Conservation (phyloP, 2,329 filamentous ascomycete genomes). For the Aureobasidium sp. region DNA sequence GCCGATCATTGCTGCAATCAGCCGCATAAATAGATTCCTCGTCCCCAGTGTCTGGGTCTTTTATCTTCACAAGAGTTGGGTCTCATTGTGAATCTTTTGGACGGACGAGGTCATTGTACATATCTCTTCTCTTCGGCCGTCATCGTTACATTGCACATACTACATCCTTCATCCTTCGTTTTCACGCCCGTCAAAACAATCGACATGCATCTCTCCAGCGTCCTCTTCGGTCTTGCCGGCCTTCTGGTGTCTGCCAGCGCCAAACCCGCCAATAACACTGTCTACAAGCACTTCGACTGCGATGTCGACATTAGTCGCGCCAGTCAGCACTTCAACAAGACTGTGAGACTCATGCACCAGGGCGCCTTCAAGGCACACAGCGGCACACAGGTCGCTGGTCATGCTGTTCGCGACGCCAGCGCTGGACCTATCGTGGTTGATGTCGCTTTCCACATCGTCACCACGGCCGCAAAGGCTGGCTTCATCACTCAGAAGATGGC, state of each 20-base stretch:
- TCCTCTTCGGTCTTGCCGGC: conserved; percentile 16
- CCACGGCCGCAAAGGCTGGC: conserved; percentile 30
- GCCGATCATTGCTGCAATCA: conserved; percentile 7
- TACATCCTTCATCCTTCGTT: conserved; percentile 13
- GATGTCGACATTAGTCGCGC: conserved; percentile 32
- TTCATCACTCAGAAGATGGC: conserved; percentile 38
- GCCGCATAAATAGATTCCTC: conserved; percentile 13
- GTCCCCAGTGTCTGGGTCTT: conserved; percentile 14
- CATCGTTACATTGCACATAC: conserved; percentile 4
- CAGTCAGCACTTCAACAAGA: conserved; percentile 34
- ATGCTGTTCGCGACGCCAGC: conserved; percentile 18
- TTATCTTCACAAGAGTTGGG: conserved; percentile 7
- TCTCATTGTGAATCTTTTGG: conserved; percentile 13
- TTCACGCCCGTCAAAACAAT: conserved; percentile 5
- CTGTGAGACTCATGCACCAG: conserved; percentile 30
- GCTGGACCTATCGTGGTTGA: conserved; percentile 31
- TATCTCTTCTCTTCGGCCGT: conserved; percentile 16
- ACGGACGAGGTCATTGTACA: conserved; percentile 12
- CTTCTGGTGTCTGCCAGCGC: conserved; percentile 17
- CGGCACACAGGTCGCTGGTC: conserved; percentile 25
- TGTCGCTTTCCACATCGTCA: conserved; percentile 42
- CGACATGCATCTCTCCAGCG: conserved; percentile 15
- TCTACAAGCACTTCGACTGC: conserved; percentile 35
- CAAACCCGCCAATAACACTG: conserved; percentile 2
- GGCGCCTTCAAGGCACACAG: conserved; percentile 21